Base-by-base conservation (phyloP, 2,329 filamentous ascomycete species). In the Tolypocladium album region DNA sequence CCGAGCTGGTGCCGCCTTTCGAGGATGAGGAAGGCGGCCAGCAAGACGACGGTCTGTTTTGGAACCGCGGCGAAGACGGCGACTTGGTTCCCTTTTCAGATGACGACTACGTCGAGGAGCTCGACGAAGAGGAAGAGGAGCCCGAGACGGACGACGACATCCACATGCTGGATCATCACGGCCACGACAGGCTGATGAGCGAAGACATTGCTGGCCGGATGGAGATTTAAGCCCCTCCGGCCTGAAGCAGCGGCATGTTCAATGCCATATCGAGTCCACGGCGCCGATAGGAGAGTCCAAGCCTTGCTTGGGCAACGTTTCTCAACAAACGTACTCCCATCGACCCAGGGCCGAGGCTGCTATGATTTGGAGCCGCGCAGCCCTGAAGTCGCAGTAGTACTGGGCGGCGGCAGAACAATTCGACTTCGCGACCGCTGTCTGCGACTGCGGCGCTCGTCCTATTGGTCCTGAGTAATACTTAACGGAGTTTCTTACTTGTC, bases 141-240 rank as follows among this genome's bases (percentile, higher is more conserved):
- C 77, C 78, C 31, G 73, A 75, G 72, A 75, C 27, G 12, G 76
- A 78, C 36, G 75, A 79, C 52, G 73, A 79, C n/a, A 73, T 78
- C 53, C 74, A 72, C 12, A 72, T 71, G 59, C 65, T 71, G n/a
- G 69, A 72, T n/a, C 74, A 73, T 60, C 27, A 31, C 27, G 74
- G 75, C 52, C 75, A 76, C 9, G 75, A 83, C 53, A 77, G 84
- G 47, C 79, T 80, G 38, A 78, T 86, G 70, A 87, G 83, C 64
- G 84, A 87, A 70, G 85, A 88, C 62, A 78, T 87, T 55, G 83
- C 82, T 38, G 78, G 79, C 4, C 76, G 78, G 24, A 87, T 88
- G 83, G 85, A 87, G 67, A 81, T 87, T 65, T 84, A 79, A 71
- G 64, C 59, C 2, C 2, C 2, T 34, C 5, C 20, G 2, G 31